Percentiles rank a stretch among this genome's conserved stretches.
Conservation (phyloP, 306 rosid genomes). For the Erythrophleum fordii region DNA sequence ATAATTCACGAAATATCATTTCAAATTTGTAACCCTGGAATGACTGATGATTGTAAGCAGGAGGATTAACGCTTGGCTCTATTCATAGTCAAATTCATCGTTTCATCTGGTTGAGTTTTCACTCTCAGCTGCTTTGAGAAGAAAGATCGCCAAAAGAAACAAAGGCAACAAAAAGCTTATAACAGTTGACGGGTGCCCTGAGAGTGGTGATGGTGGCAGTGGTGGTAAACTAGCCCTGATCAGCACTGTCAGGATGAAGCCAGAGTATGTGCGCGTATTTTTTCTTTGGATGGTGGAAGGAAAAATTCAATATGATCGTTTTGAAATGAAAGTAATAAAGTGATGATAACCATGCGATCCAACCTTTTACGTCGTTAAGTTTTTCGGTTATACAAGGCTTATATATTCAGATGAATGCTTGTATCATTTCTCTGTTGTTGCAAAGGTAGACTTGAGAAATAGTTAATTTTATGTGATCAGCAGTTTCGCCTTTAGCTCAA, state of each 20-base stretch:
- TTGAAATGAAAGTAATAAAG: not conserved
- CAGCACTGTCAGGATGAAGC: not conserved
- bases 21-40: constrained; percentile 39
- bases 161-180: not conserved
- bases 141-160: constrained; percentile 24
- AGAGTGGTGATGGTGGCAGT: not conserved
- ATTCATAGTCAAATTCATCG: constrained; percentile 13
- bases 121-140: constrained; percentile 2
- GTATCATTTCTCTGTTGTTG: not conserved
- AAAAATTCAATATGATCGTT: not conserved
- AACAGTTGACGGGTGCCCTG: constrained; percentile 23
- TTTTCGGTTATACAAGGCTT: not conserved
- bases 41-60: constrained; percentile 29
- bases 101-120: constrained; percentile 22
- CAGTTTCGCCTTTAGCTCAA: not conserved
- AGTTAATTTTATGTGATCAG: not conserved
- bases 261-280: not conserved
- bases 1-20: constrained; percentile 41
- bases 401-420: not conserved
- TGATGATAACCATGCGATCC: not conserved
- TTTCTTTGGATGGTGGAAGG: not conserved
- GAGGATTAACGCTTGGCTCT: constrained; percentile 18
- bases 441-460: not conserved
- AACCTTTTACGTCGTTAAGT: not conserved
- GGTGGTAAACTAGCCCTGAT: not conserved